Evolutionary conservation across 2,329 filamentous ascomycete genomes (phyloP).

Genomic region (Pseudogymnoascus sp.): DNA sequence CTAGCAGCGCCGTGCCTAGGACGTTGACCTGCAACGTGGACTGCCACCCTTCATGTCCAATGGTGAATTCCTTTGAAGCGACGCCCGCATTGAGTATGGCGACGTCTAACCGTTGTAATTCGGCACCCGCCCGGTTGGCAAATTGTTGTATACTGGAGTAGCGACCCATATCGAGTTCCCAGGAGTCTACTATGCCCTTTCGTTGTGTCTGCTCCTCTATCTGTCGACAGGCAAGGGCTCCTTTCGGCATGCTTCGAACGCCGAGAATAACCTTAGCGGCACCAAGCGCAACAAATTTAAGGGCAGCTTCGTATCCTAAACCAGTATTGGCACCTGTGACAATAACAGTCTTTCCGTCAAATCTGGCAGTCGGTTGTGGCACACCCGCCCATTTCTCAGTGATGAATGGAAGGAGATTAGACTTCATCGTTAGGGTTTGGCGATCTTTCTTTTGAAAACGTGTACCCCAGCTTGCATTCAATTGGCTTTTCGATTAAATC

Average conservation of each 20-base stretch:
- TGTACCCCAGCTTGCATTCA: not conserved
- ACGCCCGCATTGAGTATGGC: slow-evolving; percentile 11
- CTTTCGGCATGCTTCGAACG: slow-evolving; percentile 30
- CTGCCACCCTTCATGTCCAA: slow-evolving; percentile 16
- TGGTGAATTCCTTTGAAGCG: not conserved
- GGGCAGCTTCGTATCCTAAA: slow-evolving; percentile 33
- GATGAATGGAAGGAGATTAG: not conserved
- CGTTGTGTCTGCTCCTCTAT: slow-evolving; percentile 20
- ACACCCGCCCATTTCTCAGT: not conserved
- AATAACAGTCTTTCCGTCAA: slow-evolving; percentile 21
- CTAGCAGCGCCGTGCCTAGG: slow-evolving; percentile 17
- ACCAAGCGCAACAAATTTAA: slow-evolving; percentile 30
- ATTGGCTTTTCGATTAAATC: not conserved
- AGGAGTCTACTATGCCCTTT: slow-evolving; percentile 14
- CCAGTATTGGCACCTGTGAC: slow-evolving; percentile 38
- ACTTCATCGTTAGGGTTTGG: not conserved
- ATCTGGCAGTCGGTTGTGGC: slow-evolving; percentile 11
- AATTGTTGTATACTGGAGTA: slow-evolving; percentile 16
- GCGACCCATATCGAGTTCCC: slow-evolving; percentile 16
- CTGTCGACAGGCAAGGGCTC: slow-evolving; percentile 25
- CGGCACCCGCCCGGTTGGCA: not conserved
- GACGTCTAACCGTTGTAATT: slow-evolving; percentile 9
- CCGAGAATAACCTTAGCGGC: slow-evolving; percentile 33
- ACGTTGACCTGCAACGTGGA: slow-evolving; percentile 19
- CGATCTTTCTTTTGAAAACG: not conserved